Evolutionary conservation across 2,329 filamentous ascomycete genomes (phyloP), one percentile per base, ranked within the genome.

Genomic region (Aspergillus chevalieri): DNA sequence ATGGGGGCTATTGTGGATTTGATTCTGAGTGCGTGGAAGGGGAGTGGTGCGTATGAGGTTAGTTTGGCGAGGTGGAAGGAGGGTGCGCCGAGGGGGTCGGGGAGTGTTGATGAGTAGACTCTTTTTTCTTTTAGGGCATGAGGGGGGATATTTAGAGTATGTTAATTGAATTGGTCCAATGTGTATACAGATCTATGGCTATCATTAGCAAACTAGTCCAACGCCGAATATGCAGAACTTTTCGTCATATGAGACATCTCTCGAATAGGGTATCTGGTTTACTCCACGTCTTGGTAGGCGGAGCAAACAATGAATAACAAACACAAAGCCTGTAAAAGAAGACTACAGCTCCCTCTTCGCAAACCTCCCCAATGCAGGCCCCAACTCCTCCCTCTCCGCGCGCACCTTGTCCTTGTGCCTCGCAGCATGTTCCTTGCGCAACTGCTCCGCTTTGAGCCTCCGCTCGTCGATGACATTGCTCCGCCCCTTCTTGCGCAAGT

Each of bases 381-480:
- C 93, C 57, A 96, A 75, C 57, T 92, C 86, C 67, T 86, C 80
- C 57, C 78, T 78, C 68, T 88, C 82, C 64, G 81, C 79, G 62
- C 82, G 78, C 59, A 85, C 73, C 62, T 79, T 84, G 62, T 84
- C 81, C 66, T 84, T 80, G 59, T 85, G 80, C 68, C 82, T 82
- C 68, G 86, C 82, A 58, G 85, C 83, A 62, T 80, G 77, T 57
- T 79, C 77, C 65, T 82, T 80, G 75, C 86, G 84, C 66, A 95
- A 76, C 71, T 90, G 88, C 68, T 96, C 88, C 44, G 91, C 85
- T 65, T 85, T 84, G 69, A 95, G 72, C 65, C 87, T 85, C 80
- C 92, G 91, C 78, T 96, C 93, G 75, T 98, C 93, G 67, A 98
- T 90, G 50, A 98, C 82, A 68, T 97, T 97, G 78, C 86, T 89